Base-by-base conservation (phyloP, 305 asterid species). In the Plantago coronopus region DNA sequence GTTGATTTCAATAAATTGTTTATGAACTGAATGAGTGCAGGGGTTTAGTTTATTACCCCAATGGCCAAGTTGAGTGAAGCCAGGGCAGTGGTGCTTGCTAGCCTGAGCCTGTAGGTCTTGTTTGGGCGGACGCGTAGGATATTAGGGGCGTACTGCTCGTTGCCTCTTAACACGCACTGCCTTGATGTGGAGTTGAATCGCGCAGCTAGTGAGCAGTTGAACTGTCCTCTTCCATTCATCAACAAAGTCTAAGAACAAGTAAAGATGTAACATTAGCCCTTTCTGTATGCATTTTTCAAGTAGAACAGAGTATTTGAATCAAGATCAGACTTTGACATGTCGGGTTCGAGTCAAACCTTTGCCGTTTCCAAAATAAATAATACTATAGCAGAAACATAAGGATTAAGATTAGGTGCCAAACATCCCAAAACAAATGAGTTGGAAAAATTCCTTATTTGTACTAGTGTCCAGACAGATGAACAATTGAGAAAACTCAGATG, bases 221-320 rank as follows among this genome's bases (percentile, higher is more conserved):
- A 86, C 61, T 84, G 95, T n/a, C 97, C 97, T 75, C 95, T 84
- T 65, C 97, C 95, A 51, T 87, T 89, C 17, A 87, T 78, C 44
- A 89, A 74, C 78, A 84, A 68, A 2, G 60, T 65, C 95, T 84
- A 49, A 13, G 57, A 53, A 17, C 18, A 54, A 59, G 54, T 7
- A 55, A 48, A 49, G 22, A 45, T 16, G 19, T 27, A 56, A 65
- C 11, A 29, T 8, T 47, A 31, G 29, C 21, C 16, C 25, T 61
- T 62, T 2, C 2, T n/a, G n/a, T n/a, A n/a, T n/a, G n/a, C n/a
- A n/a, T n/a, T n/a, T n/a, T n/a, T n/a, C n/a, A n/a, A n/a, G n/a
- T n/a, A n/a, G n/a, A n/a, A n/a, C n/a, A n/a, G n/a, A n/a, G n/a
- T n/a, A n/a, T n/a, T n/a, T n/a, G n/a, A n/a, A n/a, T n/a, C n/a